phyloP scores from a whole-genome alignment of 768 basidiomycete species.

The Boletus vermiculosoides region DNA sequence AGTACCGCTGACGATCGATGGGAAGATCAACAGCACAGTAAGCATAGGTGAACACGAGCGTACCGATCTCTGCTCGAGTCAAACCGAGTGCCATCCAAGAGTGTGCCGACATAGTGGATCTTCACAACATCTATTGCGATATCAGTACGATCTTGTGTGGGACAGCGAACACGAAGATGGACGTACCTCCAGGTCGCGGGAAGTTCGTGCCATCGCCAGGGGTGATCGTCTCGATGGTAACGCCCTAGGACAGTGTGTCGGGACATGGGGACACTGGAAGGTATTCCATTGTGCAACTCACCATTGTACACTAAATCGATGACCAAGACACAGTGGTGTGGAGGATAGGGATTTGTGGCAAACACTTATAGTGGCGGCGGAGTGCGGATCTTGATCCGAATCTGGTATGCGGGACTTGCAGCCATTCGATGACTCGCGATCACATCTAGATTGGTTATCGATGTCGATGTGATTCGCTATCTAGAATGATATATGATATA shows the following conservation, averaged over 20 bases:
- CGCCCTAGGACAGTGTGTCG: constrained; percentile 50
- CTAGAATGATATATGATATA: constrained; percentile 11
- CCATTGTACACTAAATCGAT: constrained; percentile 34
- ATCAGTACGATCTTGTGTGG: constrained; percentile 20
- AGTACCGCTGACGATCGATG: constrained; percentile 38
- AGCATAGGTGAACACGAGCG: constrained; percentile 13
- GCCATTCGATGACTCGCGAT: constrained; percentile 12
- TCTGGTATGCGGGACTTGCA: constrained; percentile 26
- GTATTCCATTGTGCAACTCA: constrained; percentile 13
- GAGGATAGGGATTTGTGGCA: constrained; percentile 24
- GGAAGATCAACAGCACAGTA: constrained; percentile 2
- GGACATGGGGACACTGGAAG: not conserved
- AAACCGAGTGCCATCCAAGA: constrained; percentile 60
- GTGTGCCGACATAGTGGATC: constrained; percentile 81
- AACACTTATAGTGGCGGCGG: constrained; percentile 50
- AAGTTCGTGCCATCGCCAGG: constrained; percentile 62
- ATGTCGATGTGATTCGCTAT: constrained; percentile 24
- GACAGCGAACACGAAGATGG: constrained; percentile 9
- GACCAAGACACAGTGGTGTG: constrained; percentile 26
- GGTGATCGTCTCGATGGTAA: constrained; percentile 56
- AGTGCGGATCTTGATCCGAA: constrained; percentile 79
- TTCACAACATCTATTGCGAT: constrained; percentile 56
- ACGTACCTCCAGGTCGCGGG: constrained; percentile 72
- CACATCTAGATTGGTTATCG: constrained; percentile 28
- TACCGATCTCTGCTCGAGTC: constrained; percentile 80